Evolutionary conservation across 2,329 filamentous ascomycete species (phyloP).

Genomic region (Neopestalotiopsis rosae): DNA sequence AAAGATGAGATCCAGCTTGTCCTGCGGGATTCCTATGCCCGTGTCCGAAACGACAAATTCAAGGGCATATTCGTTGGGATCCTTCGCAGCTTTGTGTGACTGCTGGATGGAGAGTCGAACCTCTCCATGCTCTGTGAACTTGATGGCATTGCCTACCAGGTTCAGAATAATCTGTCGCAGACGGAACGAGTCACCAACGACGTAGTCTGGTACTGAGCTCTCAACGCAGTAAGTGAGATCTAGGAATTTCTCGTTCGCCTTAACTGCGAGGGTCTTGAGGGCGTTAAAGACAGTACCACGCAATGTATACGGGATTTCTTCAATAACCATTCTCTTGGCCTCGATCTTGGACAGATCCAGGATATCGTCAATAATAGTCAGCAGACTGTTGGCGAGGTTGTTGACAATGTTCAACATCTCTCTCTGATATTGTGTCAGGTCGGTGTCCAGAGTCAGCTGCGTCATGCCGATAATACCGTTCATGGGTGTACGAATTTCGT

Average conservation of each 20-base stretch:
- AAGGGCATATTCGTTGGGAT: conserved; percentile 83
- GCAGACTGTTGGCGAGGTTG: conserved; percentile 90
- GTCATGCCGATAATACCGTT: conserved; percentile 99
- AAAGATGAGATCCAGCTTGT: conserved; percentile 97
- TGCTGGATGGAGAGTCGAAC: conserved; percentile 91
- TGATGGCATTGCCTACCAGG: conserved; percentile 96
- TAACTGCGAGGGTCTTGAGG: conserved; percentile 93
- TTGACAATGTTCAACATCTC: conserved; percentile 99
- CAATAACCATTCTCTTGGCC: conserved; percentile 96
- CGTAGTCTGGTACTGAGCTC: conserved; percentile 90
- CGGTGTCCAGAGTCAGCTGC: conserved; percentile 91
- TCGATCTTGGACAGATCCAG: conserved; percentile 82
- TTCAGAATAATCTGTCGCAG: conserved; percentile 96
- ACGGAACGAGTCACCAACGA: conserved; percentile 95
- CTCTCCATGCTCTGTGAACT: conserved; percentile 96
- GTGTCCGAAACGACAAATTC: conserved; percentile 97
- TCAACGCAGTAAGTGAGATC: conserved; percentile 94
- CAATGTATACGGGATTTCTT: conserved; percentile 95
- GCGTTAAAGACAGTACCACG: conserved; percentile 96
- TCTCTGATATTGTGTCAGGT: conserved; percentile 91
- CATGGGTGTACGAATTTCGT: conserved; percentile 97
- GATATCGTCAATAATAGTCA: conserved; percentile 94
- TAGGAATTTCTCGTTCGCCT: conserved; percentile 94
- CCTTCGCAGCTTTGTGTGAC: conserved; percentile 66
- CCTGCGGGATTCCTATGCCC: conserved; percentile 92